Percentiles rank a stretch among this genome's conserved stretches.
These are phyloP conservation scores for Macroventuria anomochaeta DNA, from an alignment of 2,329 filamentous ascomycete species.

Conservation along the genomic window DNA sequence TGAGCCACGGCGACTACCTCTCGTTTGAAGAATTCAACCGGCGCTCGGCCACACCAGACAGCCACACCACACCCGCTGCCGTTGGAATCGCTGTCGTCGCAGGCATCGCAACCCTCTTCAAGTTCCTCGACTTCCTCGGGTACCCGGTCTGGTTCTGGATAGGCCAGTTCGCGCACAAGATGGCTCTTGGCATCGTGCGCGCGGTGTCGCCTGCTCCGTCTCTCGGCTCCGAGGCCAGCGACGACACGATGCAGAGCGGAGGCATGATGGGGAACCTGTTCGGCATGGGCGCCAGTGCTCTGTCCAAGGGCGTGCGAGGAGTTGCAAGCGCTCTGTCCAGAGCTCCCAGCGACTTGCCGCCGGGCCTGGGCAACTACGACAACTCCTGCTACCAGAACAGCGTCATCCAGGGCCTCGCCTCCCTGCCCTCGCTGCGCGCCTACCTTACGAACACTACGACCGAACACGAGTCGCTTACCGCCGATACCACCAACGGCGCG, in stretches of 20 bases:
- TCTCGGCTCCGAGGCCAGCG: constrained; percentile 25
- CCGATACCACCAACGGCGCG: constrained; percentile 58
- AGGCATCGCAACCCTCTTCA: constrained; percentile 39
- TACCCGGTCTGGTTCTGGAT: constrained; percentile 55
- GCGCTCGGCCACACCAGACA: constrained; percentile 22
- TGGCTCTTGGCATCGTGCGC: constrained; percentile 16
- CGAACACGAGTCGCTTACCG: constrained; percentile 45
- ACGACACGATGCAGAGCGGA: constrained; percentile 31
- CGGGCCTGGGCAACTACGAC: constrained; percentile 86
- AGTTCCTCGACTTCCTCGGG: constrained; percentile 36
- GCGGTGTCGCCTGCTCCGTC: constrained; percentile 14
- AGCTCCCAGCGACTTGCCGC: constrained; percentile 45
- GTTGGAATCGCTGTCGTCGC: constrained; percentile 28
- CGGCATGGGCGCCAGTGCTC: constrained; percentile 46
- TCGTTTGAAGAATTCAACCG: constrained; percentile 28
- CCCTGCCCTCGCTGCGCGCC: constrained; percentile 70
- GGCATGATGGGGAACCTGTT: constrained; percentile 43
- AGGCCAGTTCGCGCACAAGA: constrained; percentile 55
- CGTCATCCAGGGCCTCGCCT: constrained; percentile 79
- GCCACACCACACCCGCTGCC: constrained; percentile 22
- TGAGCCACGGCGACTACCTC: constrained; percentile 30
- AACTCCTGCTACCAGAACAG: constrained; percentile 99
- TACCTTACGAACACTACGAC: constrained; percentile 61
- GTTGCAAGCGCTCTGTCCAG: constrained; percentile 47
- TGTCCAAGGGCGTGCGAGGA: constrained; percentile 46